Base-by-base conservation (phyloP, 805 yeast species). In the Kregervanrija delftensis region DNA sequence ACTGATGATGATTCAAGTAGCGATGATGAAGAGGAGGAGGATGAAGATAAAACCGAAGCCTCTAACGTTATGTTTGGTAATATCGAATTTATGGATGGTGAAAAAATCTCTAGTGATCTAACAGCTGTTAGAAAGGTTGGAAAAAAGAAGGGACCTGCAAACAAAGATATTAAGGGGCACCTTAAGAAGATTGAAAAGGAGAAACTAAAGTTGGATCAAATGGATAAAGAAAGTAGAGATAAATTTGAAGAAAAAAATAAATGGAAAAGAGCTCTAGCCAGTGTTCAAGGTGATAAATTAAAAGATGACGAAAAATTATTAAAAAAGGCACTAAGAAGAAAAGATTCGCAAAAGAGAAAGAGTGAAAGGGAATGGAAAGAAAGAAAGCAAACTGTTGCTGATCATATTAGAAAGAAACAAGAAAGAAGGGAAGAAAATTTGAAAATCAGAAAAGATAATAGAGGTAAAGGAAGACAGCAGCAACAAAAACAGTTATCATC, bases 281-380 rank as follows among this genome's bases (percentile, higher is more conserved):
- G 83, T 58, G 88, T 95, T 8, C 95, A 89, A 64, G 99, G 99
- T 41, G 66, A 79, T 28, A 91, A 88, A 63, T 70, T 91, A 39
- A 85, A 84, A 55, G 96, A 93, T 64, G 95, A 91, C 63, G 98
- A 91, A 62, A 82, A 79, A 59, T 68, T 93, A 55, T 74, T 93
- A 64, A 83, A 82, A 57, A 91, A 87, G 63, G 86, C 97, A 2
- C 65, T 91, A 49, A 89, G 85, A 68, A 76, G 85, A 55, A 86
- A 88, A 60, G 91, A 87, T 55, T 79, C 85, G 49, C 74, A 76
- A 59, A 93, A 93, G 71, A 76, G 86, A 58, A 86, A 82, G 69
- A 83, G 95, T 46, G 96, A 88, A 57, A 69, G 79, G 42, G 96
- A 91, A 64, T 93, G 99, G 99, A 76, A 69, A 52, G 97, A 91